Base-by-base conservation (phyloP, 192 early-diverging fungal genomes). In the Thamnidium elegans region DNA sequence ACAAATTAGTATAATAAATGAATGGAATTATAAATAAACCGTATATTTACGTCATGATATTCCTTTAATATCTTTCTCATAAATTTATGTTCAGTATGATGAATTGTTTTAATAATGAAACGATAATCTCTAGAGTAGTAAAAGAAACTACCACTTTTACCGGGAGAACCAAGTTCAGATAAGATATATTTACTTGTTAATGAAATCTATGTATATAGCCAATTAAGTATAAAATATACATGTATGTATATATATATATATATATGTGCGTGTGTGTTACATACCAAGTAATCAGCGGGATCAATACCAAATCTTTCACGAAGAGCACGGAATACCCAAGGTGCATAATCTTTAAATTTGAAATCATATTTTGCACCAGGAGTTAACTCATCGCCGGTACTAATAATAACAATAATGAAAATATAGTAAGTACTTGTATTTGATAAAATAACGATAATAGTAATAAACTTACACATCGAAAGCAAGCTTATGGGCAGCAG, bases 291-390 rank as follows among this genome's bases (percentile, higher is more conserved):
- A 61, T 99, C 94, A 30, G 90, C 87, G 13, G 95, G 83, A 72
- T 96, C 92, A 32, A 99, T 88, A 31, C 87, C 79, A 77, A 96
- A 96, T 9, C 82, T 81, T 55, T 94, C 91, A 43, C 97, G 79
- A 62, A 99, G 86, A 69, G 84, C 78, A 48, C 94, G 87, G 68
- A 99, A 99, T 13, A 95, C 93, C 94, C 94, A 96, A 1, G 96
- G 97, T 9, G 94, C 92, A 70, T 98, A 98, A 74, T 99, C 97
- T 75, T 99, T 99, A 72, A 98, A 99, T 78, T 99, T 98, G 73
- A 98, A 99, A 66, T 99, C 95, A 81, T 98, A 99, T 58, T 87
- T 86, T 34, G 94, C 89, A 13, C 88, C 89, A 15, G 97, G 92
- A 9, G 93, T 95, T 75, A 97, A 72, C 74, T 99, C 95, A 72